A percentile compares a stretch with the other conserved stretches of the same genome.
Evolutionary conservation across 768 basidiomycete genomes (phyloP).

Genomic region (Hygrophorus russula): DNA sequence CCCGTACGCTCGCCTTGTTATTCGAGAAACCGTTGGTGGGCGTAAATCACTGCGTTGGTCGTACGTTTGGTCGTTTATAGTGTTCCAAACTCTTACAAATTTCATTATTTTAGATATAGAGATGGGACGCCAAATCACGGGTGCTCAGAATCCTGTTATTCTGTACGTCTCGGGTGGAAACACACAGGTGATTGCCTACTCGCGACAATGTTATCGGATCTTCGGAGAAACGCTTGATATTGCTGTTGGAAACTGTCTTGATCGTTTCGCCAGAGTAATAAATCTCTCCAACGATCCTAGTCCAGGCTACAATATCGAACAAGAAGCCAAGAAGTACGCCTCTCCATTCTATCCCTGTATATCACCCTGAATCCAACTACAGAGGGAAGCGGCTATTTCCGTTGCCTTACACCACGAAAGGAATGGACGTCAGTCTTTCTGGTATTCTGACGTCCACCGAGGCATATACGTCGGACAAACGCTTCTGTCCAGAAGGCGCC

Average conservation of each 20-base stretch:
- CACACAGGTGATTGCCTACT: conserved; percentile 98
- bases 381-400: conserved; percentile 79
- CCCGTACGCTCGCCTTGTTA: conserved; percentile 79
- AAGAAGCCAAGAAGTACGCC: conserved; percentile 80
- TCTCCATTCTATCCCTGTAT: conserved; percentile 7
- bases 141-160: conserved; percentile 90
- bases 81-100: not conserved
- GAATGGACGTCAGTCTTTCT: conserved; percentile 97
- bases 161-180: conserved; percentile 98
- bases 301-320: conserved; percentile 96
- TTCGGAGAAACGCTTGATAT: conserved; percentile 99
- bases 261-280: conserved; percentile 93
- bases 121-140: conserved; percentile 94
- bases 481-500: conserved; percentile 46
- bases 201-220: conserved; percentile 92
- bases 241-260: conserved; percentile 97
- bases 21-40: conserved; percentile 89
- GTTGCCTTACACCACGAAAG: conserved; percentile 93
- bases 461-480: conserved; percentile 77
- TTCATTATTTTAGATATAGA: conserved; percentile 68
- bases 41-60: conserved; percentile 98
- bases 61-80: conserved; percentile 36
- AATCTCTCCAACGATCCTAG: conserved; percentile 91
- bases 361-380: not conserved
- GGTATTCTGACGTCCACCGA: conserved; percentile 86